Base-by-base conservation (phyloP, 2,329 filamentous ascomycete genomes). In the Mycosphaerella arachidis region DNA sequence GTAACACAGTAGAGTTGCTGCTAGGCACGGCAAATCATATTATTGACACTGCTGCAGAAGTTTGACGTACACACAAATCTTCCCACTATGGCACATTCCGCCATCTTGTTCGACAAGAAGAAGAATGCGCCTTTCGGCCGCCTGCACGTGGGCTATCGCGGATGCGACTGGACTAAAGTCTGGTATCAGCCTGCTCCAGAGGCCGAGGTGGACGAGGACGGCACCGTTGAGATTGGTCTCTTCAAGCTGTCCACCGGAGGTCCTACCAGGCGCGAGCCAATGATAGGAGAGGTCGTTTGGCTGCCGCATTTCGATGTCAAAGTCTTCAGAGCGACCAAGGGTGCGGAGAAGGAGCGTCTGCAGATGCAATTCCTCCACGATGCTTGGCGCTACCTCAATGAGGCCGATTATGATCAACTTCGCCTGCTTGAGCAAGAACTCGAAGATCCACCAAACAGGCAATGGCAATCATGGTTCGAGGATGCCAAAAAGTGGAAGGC, bases 331-430 rank as follows among this genome's bases (percentile, higher is more conserved):
- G 30, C 60, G 3, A 37, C 30, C 4, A 55, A 53, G 5, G 24
- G 4, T 18, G 54, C 31, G 12, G 48, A 54, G 5, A 56, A 37
- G 35, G 18, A 57, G 12, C 35, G 33, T 9, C 31, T 60, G 37
- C 63, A 65, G 29, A 53, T 48, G 58, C 57, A 59, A 27, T 62
- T 55, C n/a, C 18, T 67, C 29, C 20, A 48, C 18, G 59, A 65
- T 46, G 55, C 56, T 1, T 64, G 58, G 45, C 52, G 37, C 9
- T 67, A 66, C 24, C 31, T 60, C 1, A 35, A 30, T 18, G 60
- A 58, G 48, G 55, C 52, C 7, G 56, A 64, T 68, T 74, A 84
- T 37, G 76, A 77, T 18, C 81, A 87, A 67, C 78, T 89, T 3
- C 67, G 69, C 3, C 60, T 68, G 37, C 60, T 69, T 33, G 83